phyloP scores from a whole-genome alignment of 176 grass and related monocot species.

The Echinochloa phyllopogon region DNA sequence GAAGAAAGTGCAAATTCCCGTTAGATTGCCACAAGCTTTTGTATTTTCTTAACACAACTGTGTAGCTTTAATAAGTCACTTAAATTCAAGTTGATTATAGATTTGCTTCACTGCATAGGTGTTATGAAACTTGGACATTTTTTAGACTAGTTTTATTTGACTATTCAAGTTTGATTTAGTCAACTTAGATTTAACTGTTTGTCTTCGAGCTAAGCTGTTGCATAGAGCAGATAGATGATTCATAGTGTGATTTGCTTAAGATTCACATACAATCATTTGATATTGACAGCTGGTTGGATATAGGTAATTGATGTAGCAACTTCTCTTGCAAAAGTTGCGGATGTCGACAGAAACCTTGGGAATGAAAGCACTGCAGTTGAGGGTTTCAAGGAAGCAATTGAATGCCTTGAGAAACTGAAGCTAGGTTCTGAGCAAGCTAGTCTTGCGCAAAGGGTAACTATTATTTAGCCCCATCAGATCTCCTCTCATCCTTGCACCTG shows the following conservation, averaged over 20 bases:
- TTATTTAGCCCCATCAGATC: background rate
- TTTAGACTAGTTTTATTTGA: background rate
- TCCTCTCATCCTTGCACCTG: background rate
- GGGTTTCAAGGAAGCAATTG: constrained; percentile 11
- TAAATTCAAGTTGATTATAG: background rate
- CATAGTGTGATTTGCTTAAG: background rate
- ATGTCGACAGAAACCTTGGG: constrained; percentile 55
- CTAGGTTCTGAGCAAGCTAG: constrained; percentile 58
- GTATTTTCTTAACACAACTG: background rate
- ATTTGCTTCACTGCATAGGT: constrained; percentile 2
- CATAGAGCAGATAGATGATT: background rate
- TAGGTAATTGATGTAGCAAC: constrained; percentile 84
- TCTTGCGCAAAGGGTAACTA: constrained; percentile 69
- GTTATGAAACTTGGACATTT: background rate
- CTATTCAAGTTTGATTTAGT: background rate
- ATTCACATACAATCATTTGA: background rate
- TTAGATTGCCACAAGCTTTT: background rate
- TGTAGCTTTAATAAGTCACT: background rate
- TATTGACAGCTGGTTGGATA: constrained; percentile 12
- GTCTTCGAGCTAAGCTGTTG: background rate
- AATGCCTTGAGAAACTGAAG: constrained; percentile 67
- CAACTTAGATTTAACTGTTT: background rate
- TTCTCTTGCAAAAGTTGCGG: constrained; percentile 82
- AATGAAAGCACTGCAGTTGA: constrained; percentile 46
- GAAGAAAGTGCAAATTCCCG: background rate